Evolutionary conservation across 306 rosid genomes (phyloP).

Genomic region (Lupinus albus): DNA sequence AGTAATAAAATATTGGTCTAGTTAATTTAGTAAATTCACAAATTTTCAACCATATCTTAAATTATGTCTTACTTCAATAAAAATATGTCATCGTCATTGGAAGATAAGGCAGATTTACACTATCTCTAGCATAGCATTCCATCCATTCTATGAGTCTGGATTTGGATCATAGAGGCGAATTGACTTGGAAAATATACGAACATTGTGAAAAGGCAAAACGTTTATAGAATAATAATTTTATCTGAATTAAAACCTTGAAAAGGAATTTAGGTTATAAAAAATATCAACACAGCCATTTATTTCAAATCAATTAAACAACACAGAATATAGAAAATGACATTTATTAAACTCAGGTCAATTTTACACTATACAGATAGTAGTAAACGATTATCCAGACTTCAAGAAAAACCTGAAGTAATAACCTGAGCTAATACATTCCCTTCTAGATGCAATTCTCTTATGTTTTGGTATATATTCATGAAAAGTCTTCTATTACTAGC

Average conservation of each 20-base stretch:
- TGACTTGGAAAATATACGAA: not conserved
- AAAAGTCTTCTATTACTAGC: not conserved
- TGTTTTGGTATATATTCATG: conserved; percentile 12
- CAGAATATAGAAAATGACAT: not conserved
- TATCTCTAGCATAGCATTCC: not conserved
- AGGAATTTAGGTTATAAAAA: not conserved
- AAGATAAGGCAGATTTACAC: too few relatives aligned
- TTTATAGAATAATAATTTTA: too few relatives aligned
- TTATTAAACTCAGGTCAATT: conserved; percentile 10
- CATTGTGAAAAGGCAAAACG: not conserved
- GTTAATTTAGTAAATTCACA: too few relatives aligned
- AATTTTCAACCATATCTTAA: too few relatives aligned
- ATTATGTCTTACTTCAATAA: too few relatives aligned
- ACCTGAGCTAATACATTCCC: not conserved
- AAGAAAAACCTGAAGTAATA: conserved; percentile 11
- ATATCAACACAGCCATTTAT: conserved; percentile 1
- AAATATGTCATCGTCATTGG: too few relatives aligned
- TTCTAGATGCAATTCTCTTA: conserved; percentile 11
- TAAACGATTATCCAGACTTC: conserved; percentile 16
- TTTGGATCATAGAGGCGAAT: not conserved
- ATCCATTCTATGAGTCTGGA: not conserved
- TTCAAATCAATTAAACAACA: conserved; percentile 23
- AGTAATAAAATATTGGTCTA: too few relatives aligned
- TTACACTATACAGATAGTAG: not conserved
- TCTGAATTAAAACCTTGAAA: not conserved